A percentile compares a stretch with the other conserved stretches of the same genome.
phyloP scores from a whole-genome alignment of 2,329 filamentous ascomycete species.

The Calonectria naviculata region DNA sequence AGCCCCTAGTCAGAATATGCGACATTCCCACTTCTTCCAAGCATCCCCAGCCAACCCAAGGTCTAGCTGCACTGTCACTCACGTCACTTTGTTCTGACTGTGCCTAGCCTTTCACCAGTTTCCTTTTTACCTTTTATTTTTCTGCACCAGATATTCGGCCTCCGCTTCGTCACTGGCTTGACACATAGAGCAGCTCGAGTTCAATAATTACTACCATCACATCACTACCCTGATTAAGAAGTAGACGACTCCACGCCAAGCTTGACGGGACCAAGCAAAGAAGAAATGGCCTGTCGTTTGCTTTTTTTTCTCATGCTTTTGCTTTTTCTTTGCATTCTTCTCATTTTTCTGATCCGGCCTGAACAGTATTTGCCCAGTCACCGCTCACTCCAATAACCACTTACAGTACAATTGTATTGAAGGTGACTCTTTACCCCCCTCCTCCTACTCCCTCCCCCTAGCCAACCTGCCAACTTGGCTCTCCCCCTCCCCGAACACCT shows the following conservation, averaged over 20 bases:
- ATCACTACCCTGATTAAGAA: not conserved
- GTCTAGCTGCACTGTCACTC: conserved; percentile 16
- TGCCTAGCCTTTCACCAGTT: conserved; percentile 6
- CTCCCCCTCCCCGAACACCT: conserved; percentile 13
- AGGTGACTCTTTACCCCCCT: not conserved
- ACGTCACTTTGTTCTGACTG: conserved; percentile 22
- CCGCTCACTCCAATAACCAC: not conserved
- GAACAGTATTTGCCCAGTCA: not conserved
- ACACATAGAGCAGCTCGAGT: not conserved
- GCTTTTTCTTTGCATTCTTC: not conserved
- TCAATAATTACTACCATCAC: not conserved
- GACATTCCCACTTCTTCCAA: conserved; percentile 5
- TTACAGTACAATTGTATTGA: not conserved
- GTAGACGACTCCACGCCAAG: not conserved
- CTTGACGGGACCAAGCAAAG: not conserved
- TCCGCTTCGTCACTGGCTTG: not conserved
- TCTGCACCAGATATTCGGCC: conserved; percentile 7
- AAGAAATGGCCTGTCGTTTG: not conserved
- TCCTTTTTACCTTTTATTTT: not conserved
- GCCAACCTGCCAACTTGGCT: conserved; percentile 16
- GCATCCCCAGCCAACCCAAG: not conserved
- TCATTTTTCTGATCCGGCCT: not conserved
- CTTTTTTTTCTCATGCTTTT: not conserved
- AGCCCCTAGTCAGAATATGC: conserved; percentile 18
- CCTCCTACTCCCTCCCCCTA: not conserved